phyloP scores from a whole-genome alignment of 2,329 filamentous ascomycete genomes.

The Zarea fungicola region DNA sequence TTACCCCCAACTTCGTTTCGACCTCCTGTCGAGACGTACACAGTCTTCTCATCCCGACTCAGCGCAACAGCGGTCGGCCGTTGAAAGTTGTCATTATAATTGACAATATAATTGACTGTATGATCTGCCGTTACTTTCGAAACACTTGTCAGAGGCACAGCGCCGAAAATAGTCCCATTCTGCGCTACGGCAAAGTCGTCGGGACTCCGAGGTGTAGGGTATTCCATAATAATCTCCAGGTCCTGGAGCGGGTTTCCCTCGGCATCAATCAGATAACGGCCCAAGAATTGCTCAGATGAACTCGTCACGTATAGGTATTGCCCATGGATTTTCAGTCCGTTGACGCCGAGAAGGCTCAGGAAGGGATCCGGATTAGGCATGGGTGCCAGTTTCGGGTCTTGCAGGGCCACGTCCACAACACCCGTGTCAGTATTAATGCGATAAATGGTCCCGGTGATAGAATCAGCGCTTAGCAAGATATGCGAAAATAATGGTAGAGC shows the following conservation, averaged over 20 bases:
- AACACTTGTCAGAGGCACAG: slow-evolving; percentile 5
- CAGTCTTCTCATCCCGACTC: slow-evolving; percentile 16
- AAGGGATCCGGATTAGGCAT: slow-evolving; percentile 3
- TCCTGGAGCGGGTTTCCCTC: slow-evolving; percentile 4
- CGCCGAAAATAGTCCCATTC: slow-evolving; percentile 15
- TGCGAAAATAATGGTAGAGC: slow-evolving; percentile 14
- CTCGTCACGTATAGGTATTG: slow-evolving; percentile 21
- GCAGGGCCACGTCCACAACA: slow-evolving; percentile 13
- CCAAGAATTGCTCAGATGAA: slow-evolving; percentile 14
- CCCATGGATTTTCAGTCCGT: slow-evolving; percentile 16
- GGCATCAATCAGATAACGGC: slow-evolving; percentile 13
- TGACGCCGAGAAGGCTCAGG: slow-evolving; percentile 16
- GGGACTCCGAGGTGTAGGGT: slow-evolving; percentile 5
- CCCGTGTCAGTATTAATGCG: slow-evolving; percentile 16
- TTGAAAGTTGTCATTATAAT: slow-evolving; percentile 6
- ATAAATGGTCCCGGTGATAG: slow-evolving; percentile 15
- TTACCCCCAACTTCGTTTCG: not conserved
- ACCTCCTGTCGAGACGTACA: slow-evolving; percentile 16
- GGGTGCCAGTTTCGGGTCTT: slow-evolving; percentile 14
- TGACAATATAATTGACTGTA: slow-evolving; percentile 2
- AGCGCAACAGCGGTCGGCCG: slow-evolving; percentile 14
- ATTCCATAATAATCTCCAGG: slow-evolving; percentile 11
- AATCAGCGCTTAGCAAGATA: slow-evolving; percentile 20
- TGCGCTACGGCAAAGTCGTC: slow-evolving; percentile 17
- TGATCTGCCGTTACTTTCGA: not conserved